Evolutionary conservation across 768 basidiomycete genomes (phyloP).

Genomic region (Lyophyllum shimeji): DNA sequence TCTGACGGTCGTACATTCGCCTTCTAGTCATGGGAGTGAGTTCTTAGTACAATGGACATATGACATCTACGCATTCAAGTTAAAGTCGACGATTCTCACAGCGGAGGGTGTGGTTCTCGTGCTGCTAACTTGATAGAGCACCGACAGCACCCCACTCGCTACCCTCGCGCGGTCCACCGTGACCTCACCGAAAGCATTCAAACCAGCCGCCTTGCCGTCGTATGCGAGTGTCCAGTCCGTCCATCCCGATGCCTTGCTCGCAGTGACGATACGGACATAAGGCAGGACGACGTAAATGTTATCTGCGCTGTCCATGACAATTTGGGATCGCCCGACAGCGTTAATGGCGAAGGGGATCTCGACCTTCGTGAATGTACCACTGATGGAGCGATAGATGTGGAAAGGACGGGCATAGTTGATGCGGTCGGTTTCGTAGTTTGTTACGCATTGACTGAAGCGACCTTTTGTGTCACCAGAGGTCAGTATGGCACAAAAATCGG

Average conservation of each 20-base stretch:
- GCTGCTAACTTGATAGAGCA: conserved; percentile 43
- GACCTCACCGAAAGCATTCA: conserved; percentile 46
- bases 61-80: conserved; percentile 23
- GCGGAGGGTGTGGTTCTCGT: conserved; percentile 41
- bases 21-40: too few species aligned
- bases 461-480: conserved; percentile 24
- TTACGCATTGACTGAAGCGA: conserved; percentile 45
- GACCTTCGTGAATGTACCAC: conserved; percentile 42
- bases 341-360: conserved; percentile 46
- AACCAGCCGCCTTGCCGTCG: conserved; percentile 36
- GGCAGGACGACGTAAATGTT: conserved; percentile 47
- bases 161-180: conserved; percentile 42
- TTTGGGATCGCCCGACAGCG: conserved; percentile 44
- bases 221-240: conserved; percentile 46
- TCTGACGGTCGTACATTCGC: too few species aligned
- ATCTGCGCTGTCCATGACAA: conserved; percentile 40
- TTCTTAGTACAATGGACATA: too few species aligned
- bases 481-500: not conserved
- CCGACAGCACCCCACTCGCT: conserved; percentile 35
- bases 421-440: conserved; percentile 39
- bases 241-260: conserved; percentile 43
- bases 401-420: conserved; percentile 37
- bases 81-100: conserved; percentile 41
- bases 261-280: conserved; percentile 41
- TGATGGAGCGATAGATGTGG: conserved; percentile 41